These are phyloP conservation scores for Triangularia verruculosa DNA, from an alignment of 2,329 filamentous ascomycete species.

Conservation along the genomic window DNA sequence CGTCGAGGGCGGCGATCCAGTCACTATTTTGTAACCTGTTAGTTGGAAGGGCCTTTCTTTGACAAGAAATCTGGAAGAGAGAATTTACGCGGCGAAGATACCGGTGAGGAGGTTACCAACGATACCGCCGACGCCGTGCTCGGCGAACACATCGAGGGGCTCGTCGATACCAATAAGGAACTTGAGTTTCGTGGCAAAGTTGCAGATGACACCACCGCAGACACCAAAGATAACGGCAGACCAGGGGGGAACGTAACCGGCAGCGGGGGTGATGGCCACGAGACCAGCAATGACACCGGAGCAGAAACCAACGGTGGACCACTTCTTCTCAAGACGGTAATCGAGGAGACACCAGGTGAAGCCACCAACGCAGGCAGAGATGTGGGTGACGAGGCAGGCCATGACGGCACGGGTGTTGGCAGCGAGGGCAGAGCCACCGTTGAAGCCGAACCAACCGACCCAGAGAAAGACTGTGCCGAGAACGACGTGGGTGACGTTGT, in stretches of 20 bases:
- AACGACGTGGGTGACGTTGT: conserved; percentile 72
- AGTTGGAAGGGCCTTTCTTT: not conserved
- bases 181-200: conserved; percentile 84
- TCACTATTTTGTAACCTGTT: conserved; percentile 42
- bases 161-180: conserved; percentile 75
- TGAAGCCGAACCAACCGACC: conserved; percentile 98
- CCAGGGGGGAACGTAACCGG: conserved; percentile 73
- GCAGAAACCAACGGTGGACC: conserved; percentile 92
- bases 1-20: conserved; percentile 72
- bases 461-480: conserved; percentile 75
- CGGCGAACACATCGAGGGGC: conserved; percentile 85
- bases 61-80: not conserved
- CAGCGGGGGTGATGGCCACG: conserved; percentile 81
- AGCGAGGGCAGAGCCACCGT: conserved; percentile 76
- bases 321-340: conserved; percentile 88
- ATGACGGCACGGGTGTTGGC: conserved; percentile 86
- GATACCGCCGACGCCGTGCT: conserved; percentile 82
- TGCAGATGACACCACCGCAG: conserved; percentile 64
- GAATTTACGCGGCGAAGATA: conserved; percentile 67
- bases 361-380: conserved; percentile 77
- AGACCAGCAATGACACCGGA: conserved; percentile 84
- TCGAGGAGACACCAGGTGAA: conserved; percentile 84
- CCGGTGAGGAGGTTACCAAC: conserved; percentile 76
- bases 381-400: conserved; percentile 84
- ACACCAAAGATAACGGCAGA: conserved; percentile 58